Conservation (phyloP, 305 asterid genomes). For the Lippia alba region DNA sequence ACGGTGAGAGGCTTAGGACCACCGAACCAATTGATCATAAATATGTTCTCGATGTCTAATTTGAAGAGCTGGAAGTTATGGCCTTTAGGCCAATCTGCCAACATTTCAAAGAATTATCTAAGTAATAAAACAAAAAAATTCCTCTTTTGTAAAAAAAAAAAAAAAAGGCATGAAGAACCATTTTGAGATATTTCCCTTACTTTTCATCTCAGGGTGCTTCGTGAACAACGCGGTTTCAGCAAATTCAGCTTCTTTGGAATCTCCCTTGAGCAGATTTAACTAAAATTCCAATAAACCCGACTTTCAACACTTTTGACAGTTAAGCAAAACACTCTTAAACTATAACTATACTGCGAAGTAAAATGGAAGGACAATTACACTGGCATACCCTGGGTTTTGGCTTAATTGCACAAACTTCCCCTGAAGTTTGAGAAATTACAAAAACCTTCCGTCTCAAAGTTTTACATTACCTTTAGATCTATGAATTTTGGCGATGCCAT, state of each 20-base stretch:
- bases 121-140: background rate
- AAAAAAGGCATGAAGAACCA: background rate
- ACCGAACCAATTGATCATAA: conserved; percentile 90
- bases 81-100: conserved; percentile 88
- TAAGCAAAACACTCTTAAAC: no score
- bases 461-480: no score
- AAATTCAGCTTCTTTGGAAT: conserved; percentile 64
- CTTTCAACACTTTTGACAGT: background rate
- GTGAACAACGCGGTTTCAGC: conserved; percentile 70
- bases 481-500: no score
- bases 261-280: conserved; percentile 59
- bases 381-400: no score
- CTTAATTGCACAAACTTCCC: no score
- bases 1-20: conserved; percentile 93
- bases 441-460: no score
- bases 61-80: conserved; percentile 81
- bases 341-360: no score
- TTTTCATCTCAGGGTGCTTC: conserved; percentile 84
- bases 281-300: conserved; percentile 38
- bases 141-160: background rate
- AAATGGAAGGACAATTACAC: no score
- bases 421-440: no score
- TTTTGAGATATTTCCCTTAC: conserved; percentile 40
- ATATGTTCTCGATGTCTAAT: conserved; percentile 69
- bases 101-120: conserved; percentile 12